A percentile compares a stretch with the other conserved stretches of the same genome.
Evolutionary conservation across 495 filamentous ascomycete species (phyloP).

Genomic region (Lindgomyces ingoldianus): DNA sequence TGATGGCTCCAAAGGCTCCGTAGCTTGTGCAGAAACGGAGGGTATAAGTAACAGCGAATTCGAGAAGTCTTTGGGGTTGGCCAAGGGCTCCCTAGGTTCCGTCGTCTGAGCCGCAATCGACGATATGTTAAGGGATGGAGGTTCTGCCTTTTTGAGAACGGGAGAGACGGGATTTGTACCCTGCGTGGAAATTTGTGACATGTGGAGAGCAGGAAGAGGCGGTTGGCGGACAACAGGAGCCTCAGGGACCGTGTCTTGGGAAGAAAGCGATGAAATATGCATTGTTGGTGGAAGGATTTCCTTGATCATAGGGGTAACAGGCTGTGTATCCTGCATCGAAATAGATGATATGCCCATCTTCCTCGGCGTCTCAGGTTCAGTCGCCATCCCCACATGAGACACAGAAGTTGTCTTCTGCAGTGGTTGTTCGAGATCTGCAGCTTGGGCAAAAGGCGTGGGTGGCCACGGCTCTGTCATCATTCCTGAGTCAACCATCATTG

Average conservation of each 20-base stretch:
- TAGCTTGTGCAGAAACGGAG: constrained; percentile 9
- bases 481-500: constrained; percentile 53
- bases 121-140: constrained; percentile 11
- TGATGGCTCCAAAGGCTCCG: constrained; percentile 10
- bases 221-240: not conserved
- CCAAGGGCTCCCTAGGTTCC: not conserved
- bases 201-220: not conserved
- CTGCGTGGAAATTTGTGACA: constrained; percentile 13
- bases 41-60: constrained; percentile 3
- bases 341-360: constrained; percentile 39
- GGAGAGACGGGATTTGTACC: constrained; percentile 12
- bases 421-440: not conserved
- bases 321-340: not conserved
- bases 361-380: constrained; percentile 28
- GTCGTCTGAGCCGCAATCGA: constrained; percentile 15
- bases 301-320: not conserved
- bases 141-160: constrained; percentile 1
- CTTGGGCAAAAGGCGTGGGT: constrained; percentile 36
- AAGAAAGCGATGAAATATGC: constrained; percentile 9
- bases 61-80: not conserved
- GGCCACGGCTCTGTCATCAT: constrained; percentile 83
- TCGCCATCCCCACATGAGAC: not conserved
- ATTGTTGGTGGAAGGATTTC: not conserved
- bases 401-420: not conserved
- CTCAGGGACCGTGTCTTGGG: constrained; percentile 17